phyloP scores from a whole-genome alignment of 2,329 filamentous ascomycete species.

The Aphanocladium album region DNA sequence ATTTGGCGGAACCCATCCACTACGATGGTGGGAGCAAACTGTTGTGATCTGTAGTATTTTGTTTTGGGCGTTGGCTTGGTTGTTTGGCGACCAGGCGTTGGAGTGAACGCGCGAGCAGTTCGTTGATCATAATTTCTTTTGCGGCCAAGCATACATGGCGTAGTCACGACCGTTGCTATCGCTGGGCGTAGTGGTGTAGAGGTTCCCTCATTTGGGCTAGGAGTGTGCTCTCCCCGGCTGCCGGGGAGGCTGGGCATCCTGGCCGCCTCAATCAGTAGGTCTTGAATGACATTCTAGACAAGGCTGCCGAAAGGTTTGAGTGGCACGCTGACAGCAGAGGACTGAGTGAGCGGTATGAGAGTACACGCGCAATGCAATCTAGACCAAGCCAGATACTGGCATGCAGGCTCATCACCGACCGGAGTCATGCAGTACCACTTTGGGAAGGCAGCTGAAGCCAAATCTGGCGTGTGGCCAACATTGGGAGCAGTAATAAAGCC shows the following conservation, averaged over 20 bases:
- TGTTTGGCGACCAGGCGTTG: not conserved
- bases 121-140: slow-evolving; percentile 10
- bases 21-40: not conserved
- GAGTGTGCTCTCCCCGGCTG: not conserved
- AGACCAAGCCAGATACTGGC: not conserved
- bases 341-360: not conserved
- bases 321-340: not conserved
- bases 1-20: not conserved
- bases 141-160: not conserved
- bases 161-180: not conserved
- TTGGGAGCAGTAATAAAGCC: not conserved
- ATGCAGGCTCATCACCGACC: not conserved
- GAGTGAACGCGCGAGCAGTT: not conserved
- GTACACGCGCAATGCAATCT: not conserved
- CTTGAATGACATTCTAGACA: not conserved
- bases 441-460: not conserved
- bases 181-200: not conserved
- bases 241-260: not conserved
- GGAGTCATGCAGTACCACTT: not conserved
- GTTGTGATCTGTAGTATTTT: slow-evolving; percentile 4
- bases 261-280: not conserved
- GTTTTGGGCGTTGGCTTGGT: not conserved
- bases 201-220: not conserved
- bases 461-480: not conserved
- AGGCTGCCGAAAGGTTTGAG: too few species aligned